phyloP scores from a whole-genome alignment of 805 yeast genomes.

The Ogataea trehalophila region DNA sequence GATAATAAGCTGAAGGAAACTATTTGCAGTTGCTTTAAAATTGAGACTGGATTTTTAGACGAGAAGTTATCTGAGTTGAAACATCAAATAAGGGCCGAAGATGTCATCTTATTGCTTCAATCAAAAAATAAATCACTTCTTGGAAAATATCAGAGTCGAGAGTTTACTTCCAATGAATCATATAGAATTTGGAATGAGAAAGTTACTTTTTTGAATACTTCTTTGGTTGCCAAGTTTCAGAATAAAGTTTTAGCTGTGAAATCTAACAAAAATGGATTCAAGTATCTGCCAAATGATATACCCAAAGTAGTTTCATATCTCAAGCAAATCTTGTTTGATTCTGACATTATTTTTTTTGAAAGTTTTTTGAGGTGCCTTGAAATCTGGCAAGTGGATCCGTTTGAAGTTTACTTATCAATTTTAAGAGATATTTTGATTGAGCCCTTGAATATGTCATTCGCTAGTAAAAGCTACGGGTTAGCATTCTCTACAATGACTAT shows the following conservation, averaged over 20 bases:
- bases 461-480: conserved; percentile 20
- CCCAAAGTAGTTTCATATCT: conserved; percentile 11
- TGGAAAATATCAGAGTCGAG: conserved; percentile 5
- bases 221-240: conserved; percentile 2
- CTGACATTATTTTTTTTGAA: conserved; percentile 20
- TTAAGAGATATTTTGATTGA: conserved; percentile 10
- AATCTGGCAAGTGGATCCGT: conserved; percentile 31
- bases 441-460: conserved; percentile 15
- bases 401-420: conserved; percentile 16
- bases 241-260: background rate
- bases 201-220: conserved; percentile 2
- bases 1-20: conserved; percentile 5
- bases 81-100: conserved; percentile 8
- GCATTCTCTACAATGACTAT: conserved; percentile 23
- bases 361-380: conserved; percentile 25
- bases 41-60: conserved; percentile 3
- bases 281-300: conserved; percentile 15
- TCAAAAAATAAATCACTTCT: conserved; percentile 6
- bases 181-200: conserved; percentile 10
- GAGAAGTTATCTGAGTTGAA: conserved; percentile 9
- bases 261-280: background rate
- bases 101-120: conserved; percentile 7
- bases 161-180: conserved; percentile 9
- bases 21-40: conserved; percentile 9
- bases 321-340: conserved; percentile 13